Percentiles rank a stretch among this genome's conserved stretches.
phyloP scores from a whole-genome alignment of 1,139 yeast genomes.

The Pichia sp. region DNA sequence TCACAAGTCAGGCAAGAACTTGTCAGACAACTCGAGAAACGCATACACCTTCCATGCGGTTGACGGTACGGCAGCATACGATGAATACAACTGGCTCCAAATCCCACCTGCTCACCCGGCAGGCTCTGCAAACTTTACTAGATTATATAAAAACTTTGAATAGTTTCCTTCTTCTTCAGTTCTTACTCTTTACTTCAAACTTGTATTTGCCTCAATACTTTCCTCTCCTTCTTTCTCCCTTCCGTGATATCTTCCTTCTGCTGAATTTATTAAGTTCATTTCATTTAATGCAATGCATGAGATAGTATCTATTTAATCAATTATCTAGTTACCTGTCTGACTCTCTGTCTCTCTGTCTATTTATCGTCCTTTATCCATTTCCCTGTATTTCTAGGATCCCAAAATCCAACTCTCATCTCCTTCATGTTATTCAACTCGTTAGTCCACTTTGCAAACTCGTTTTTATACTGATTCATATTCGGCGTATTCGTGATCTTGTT shows the following conservation, averaged over 20 bases:
- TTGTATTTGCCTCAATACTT: neutral
- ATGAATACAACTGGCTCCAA: slow-evolving; percentile 69
- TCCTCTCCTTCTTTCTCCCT: too few relatives aligned
- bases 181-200: neutral
- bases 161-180: neutral
- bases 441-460: slow-evolving; percentile 24
- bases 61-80: slow-evolving; percentile 60
- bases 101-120: slow-evolving; percentile 51
- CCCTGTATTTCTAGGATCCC: slow-evolving; percentile 19
- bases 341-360: too few relatives aligned
- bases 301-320: too few relatives aligned
- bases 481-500: slow-evolving; percentile 21
- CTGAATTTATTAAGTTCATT: too few relatives aligned
- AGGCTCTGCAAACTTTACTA: slow-evolving; percentile 60
- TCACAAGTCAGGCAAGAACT: slow-evolving; percentile 65
- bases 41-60: slow-evolving; percentile 81
- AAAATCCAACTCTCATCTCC: slow-evolving; percentile 26
- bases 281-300: too few relatives aligned
- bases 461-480: slow-evolving; percentile 16
- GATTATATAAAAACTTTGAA: slow-evolving; percentile 33
- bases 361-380: slow-evolving; percentile 11
- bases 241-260: too few relatives aligned
- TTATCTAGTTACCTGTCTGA: too few relatives aligned
- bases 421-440: slow-evolving; percentile 24
- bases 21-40: slow-evolving; percentile 53